These are phyloP conservation scores for Diaporthe caulivora DNA, from an alignment of 2,329 filamentous ascomycete genomes.

Conservation along the genomic window DNA sequence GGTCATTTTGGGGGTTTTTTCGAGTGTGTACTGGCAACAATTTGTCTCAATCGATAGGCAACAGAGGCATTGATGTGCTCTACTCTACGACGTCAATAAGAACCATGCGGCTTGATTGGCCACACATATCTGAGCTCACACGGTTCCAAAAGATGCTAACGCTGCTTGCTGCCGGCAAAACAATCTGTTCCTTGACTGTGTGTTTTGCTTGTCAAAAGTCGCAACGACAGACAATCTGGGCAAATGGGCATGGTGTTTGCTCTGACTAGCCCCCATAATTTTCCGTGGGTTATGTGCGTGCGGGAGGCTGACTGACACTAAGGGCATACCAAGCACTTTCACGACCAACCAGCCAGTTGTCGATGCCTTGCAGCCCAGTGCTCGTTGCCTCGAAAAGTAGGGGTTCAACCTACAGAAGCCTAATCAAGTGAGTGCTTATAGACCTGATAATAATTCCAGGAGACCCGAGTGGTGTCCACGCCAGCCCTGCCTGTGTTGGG, in stretches of 20 bases:
- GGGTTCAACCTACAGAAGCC: neutral
- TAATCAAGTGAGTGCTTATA: too few relatives aligned
- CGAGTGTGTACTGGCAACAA: conserved; percentile 18
- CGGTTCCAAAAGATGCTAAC: neutral
- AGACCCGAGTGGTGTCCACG: conserved; percentile 10
- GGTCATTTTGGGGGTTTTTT: conserved; percentile 5
- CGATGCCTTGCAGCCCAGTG: neutral
- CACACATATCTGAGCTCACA: neutral
- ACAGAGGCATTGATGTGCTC: neutral
- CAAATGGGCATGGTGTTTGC: neutral
- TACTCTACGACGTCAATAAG: conserved; percentile 12
- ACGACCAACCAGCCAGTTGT: neutral
- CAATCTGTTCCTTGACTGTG: neutral
- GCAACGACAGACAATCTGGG: neutral
- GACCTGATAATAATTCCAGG: neutral
- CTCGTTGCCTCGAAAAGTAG: neutral
- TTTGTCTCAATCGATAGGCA: conserved; percentile 15
- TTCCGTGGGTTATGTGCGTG: neutral
- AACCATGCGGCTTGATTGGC: conserved; percentile 6
- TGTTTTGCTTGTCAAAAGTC: neutral
- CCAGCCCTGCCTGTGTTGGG: neutral
- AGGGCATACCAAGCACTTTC: neutral
- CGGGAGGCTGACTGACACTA: neutral
- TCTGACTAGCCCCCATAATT: neutral
- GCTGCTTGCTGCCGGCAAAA: conserved; percentile 22